phyloP scores from a whole-genome alignment of 2,329 filamentous ascomycete genomes.

The Botrytis porri region DNA sequence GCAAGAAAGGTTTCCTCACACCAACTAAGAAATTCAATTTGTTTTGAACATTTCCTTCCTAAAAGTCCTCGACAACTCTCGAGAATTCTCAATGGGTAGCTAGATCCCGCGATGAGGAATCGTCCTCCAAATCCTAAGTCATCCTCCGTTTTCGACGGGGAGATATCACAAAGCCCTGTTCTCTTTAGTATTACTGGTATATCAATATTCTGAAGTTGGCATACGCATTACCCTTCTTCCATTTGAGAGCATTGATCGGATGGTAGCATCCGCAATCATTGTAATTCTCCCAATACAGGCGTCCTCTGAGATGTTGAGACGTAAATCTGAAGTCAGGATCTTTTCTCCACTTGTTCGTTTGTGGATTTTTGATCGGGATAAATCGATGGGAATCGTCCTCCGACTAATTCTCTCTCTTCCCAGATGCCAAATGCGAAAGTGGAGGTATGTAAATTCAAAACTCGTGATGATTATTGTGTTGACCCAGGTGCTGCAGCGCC shows the following conservation, averaged over 20 bases:
- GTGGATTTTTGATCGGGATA: background rate
- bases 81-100: too few relatives aligned
- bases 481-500: background rate
- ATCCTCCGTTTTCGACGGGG: background rate
- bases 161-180: background rate
- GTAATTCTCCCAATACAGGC: background rate
- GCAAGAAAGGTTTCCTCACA: background rate
- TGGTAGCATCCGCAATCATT: background rate
- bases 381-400: background rate
- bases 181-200: background rate
- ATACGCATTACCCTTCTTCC: background rate
- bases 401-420: background rate
- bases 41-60: too few relatives aligned
- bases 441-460: background rate
- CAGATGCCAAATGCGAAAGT: background rate
- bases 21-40: too few relatives aligned
- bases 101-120: background rate
- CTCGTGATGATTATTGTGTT: background rate
- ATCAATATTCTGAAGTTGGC: background rate
- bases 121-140: background rate
- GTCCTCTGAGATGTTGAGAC: background rate
- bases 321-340: background rate
- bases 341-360: background rate
- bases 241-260: background rate
- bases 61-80: too few relatives aligned